phyloP scores from a whole-genome alignment of 2,329 filamentous ascomycete species.

The Bipolaris bicolor region DNA sequence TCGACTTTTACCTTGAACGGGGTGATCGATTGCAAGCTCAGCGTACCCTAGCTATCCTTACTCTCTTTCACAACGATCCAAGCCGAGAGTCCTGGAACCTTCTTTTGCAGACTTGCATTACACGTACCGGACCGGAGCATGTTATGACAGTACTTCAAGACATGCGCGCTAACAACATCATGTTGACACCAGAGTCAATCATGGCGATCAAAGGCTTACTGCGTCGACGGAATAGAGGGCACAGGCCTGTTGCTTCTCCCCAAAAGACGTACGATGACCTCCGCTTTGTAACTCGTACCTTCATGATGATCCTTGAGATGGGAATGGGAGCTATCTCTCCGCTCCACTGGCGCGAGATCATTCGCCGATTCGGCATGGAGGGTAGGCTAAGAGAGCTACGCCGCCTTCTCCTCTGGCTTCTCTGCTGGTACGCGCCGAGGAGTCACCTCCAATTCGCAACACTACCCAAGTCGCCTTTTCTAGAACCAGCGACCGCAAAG shows the following conservation, averaged over 20 bases:
- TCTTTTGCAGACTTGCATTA: constrained; percentile 52
- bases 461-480: constrained; percentile 32
- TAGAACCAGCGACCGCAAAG: constrained; percentile 26
- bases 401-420: constrained; percentile 60
- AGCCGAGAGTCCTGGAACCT: constrained; percentile 55
- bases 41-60: constrained; percentile 62
- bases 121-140: constrained; percentile 31
- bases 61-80: constrained; percentile 49
- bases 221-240: constrained; percentile 47
- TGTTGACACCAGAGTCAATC: constrained; percentile 53
- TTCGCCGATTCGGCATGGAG: constrained; percentile 66
- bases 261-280: constrained; percentile 45
- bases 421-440: constrained; percentile 47
- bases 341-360: constrained; percentile 62
- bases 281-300: constrained; percentile 55
- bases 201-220: constrained; percentile 51
- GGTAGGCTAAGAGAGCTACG: constrained; percentile 59
- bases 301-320: constrained; percentile 55
- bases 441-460: constrained; percentile 21
- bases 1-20: constrained; percentile 59
- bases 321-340: constrained; percentile 51
- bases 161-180: constrained; percentile 56
- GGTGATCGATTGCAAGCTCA: constrained; percentile 61
- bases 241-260: constrained; percentile 33
- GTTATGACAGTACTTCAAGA: constrained; percentile 52